Conservation (phyloP, 1,139 yeast species). For the Magnusiomyces paraingens region DNA sequence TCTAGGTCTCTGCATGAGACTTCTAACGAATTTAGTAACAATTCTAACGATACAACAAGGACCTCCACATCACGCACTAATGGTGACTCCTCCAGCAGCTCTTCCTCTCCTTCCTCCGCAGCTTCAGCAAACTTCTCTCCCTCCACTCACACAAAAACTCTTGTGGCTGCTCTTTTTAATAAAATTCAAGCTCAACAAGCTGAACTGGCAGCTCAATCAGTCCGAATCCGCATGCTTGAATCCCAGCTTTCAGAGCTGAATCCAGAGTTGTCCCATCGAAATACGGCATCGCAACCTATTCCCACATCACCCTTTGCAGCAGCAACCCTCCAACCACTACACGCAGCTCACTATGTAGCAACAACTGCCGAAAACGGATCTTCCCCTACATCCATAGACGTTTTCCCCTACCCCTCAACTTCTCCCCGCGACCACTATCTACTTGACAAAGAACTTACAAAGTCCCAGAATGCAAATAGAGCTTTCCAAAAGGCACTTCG, state of each 20-base stretch:
- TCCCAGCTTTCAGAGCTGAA: conserved; percentile 28
- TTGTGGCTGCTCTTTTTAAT: conserved; percentile 23
- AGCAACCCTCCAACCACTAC: too few relatives aligned
- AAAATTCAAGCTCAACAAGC: conserved; percentile 36
- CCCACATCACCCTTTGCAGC: conserved; percentile 16
- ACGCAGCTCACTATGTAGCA: too few relatives aligned
- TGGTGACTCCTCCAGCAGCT: neutral
- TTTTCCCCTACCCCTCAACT: neutral
- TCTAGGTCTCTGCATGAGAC: too few relatives aligned
- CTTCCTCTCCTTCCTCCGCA: neutral
- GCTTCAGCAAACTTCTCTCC: neutral
- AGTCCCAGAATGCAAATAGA: conserved; percentile 57
- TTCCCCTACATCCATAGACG: neutral
- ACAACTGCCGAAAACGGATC: neutral
- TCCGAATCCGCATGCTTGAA: conserved; percentile 35
- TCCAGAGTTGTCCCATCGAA: conserved; percentile 17
- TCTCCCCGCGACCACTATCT: conserved; percentile 29
- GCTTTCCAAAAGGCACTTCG: conserved; percentile 71
- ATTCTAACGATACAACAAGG: too few relatives aligned
- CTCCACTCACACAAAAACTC: conserved; percentile 8
- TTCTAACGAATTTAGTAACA: too few relatives aligned
- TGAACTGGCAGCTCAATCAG: conserved; percentile 34
- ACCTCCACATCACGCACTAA: too few relatives aligned
- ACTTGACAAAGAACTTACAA: conserved; percentile 40
- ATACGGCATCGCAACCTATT: conserved; percentile 27